Percentiles rank a stretch among this genome's conserved stretches.
These are phyloP conservation scores for Trametes elegans DNA, from an alignment of 768 basidiomycete genomes.

Conservation along the genomic window DNA sequence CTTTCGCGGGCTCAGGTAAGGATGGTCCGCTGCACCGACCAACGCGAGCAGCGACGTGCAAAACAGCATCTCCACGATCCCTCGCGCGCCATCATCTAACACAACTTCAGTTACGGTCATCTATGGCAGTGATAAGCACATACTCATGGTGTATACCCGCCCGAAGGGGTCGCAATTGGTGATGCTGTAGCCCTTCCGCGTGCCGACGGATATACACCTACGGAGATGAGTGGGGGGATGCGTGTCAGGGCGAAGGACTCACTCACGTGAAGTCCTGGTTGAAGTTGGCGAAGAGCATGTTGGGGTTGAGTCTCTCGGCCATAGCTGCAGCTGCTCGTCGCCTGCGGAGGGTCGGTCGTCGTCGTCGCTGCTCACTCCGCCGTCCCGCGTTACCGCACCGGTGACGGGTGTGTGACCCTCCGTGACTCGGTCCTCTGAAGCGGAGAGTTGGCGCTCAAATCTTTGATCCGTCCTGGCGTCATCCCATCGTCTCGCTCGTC, in stretches of 20 bases:
- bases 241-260: background rate
- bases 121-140: slow-evolving; percentile 32
- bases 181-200: slow-evolving; percentile 93
- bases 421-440: slow-evolving; percentile 4
- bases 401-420: slow-evolving; percentile 11
- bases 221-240: slow-evolving; percentile 3
- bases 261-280: slow-evolving; percentile 95
- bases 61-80: slow-evolving; percentile 99
- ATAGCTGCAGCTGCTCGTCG: slow-evolving; percentile 23
- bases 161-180: slow-evolving; percentile 99
- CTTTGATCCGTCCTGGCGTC: too few species aligned
- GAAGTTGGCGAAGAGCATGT: slow-evolving; percentile 88
- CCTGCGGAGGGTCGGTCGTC: background rate
- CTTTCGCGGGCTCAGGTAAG: slow-evolving; percentile 86
- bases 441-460: too few species aligned
- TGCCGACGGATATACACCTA: slow-evolving; percentile 92
- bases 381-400: slow-evolving; percentile 1
- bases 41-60: slow-evolving; percentile 97
- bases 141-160: slow-evolving; percentile 91
- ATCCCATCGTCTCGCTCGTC: too few species aligned
- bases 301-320: slow-evolving; percentile 41
- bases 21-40: slow-evolving; percentile 93
- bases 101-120: background rate
- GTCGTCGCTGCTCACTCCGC: slow-evolving; percentile 9
- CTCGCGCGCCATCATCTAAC: slow-evolving; percentile 87